Conservation (phyloP, 2,329 filamentous ascomycete species). For the Claviceps quebecensis region DNA sequence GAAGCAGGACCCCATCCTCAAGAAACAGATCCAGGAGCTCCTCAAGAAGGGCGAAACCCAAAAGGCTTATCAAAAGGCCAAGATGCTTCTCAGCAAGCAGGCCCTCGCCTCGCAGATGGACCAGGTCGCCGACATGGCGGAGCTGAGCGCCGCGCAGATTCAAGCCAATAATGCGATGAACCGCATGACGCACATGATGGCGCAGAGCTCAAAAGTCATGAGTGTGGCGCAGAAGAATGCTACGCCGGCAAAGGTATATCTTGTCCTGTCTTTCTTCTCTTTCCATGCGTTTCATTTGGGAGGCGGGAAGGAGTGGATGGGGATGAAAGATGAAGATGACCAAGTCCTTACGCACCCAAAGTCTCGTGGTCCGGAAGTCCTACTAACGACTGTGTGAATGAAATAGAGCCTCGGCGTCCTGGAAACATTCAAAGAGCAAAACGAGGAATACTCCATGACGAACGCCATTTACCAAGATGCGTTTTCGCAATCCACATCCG, state of each 20-base stretch:
- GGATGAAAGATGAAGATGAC: no score
- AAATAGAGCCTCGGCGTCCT: conserved; percentile 41
- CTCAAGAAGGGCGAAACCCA: conserved; percentile 50
- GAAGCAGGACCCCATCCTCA: conserved; percentile 45
- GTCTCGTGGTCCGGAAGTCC: no score
- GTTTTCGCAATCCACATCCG: conserved; percentile 60
- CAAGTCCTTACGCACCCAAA: no score
- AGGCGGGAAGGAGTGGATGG: no score
- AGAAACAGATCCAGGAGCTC: conserved; percentile 50
- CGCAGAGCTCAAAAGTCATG: conserved; percentile 44
- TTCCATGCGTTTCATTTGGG: neutral
- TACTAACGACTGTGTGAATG: no score
- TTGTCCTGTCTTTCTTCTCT: neutral
- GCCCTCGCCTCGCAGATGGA: conserved; percentile 50
- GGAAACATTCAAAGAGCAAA: conserved; percentile 47
- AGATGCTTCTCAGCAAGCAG: conserved; percentile 48
- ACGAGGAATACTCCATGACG: conserved; percentile 50
- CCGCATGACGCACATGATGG: conserved; percentile 51
- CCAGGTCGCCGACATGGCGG: conserved; percentile 50
- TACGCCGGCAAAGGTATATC: conserved; percentile 40
- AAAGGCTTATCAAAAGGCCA: conserved; percentile 49
- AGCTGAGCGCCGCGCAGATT: conserved; percentile 45
- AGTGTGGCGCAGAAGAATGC: conserved; percentile 41
- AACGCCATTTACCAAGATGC: conserved; percentile 75
- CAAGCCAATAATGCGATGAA: conserved; percentile 53